Percentiles rank a stretch among this genome's conserved stretches.
phyloP scores from a whole-genome alignment of 306 rosid genomes.

The Canavalia gladiata region DNA sequence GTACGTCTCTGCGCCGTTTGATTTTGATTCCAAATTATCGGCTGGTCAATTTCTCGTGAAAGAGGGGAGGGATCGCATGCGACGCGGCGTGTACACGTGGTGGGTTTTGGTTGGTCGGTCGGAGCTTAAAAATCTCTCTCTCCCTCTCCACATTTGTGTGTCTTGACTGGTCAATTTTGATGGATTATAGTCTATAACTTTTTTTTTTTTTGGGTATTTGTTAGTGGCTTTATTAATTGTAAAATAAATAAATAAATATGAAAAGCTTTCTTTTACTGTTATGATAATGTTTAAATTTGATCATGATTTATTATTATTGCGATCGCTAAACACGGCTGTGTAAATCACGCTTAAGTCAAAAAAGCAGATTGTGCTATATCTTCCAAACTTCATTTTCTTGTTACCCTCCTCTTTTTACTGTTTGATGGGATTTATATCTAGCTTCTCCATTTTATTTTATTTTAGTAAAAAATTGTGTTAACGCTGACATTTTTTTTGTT shows the following conservation, averaged over 20 bases:
- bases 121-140: background rate
- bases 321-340: conserved; percentile 41
- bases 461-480: background rate
- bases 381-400: conserved; percentile 22
- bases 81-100: conserved; percentile 42
- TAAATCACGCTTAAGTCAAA: conserved; percentile 48
- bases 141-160: conserved; percentile 21
- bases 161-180: conserved; percentile 55
- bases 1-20: conserved; percentile 52
- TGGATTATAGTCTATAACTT: background rate
- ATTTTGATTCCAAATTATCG: conserved; percentile 52
- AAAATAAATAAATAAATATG: background rate
- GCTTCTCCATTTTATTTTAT: conserved; percentile 18
- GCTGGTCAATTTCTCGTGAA: conserved; percentile 52
- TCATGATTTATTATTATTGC: conserved; percentile 39
- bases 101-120: conserved; percentile 33
- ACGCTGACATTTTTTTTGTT: background rate
- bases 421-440: conserved; percentile 28
- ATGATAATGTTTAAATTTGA: conserved; percentile 41
- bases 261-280: conserved; percentile 28
- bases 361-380: conserved; percentile 40
- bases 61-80: conserved; percentile 11
- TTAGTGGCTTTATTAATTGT: background rate
- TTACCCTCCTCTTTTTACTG: conserved; percentile 19
- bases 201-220: background rate